Conservation (phyloP, 2,329 filamentous ascomycete genomes). For the Elsinoe necatrix region DNA sequence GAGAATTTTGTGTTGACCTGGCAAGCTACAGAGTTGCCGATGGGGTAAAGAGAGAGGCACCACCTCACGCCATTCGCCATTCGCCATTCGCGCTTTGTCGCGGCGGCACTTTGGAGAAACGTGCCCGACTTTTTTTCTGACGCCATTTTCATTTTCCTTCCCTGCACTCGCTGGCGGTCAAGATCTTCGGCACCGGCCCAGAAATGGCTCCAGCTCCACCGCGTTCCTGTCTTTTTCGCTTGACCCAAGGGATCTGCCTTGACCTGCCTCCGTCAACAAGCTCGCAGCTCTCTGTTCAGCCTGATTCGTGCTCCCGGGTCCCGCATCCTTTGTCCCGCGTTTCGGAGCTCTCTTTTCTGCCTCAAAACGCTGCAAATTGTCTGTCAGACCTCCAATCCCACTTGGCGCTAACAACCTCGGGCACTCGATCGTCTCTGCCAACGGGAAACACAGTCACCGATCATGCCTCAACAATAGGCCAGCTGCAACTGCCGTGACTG, state of each 20-base stretch:
- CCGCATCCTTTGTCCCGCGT: conserved; percentile 5
- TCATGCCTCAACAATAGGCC: conserved; percentile 36
- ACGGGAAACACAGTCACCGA: conserved; percentile 13
- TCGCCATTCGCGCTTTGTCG: background rate
- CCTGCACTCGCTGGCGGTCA: background rate
- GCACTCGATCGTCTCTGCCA: conserved; percentile 6
- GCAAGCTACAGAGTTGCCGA: conserved; percentile 14
- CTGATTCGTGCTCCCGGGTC: conserved; percentile 8
- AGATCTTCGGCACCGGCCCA: conserved; percentile 13
- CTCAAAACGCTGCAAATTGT: conserved; percentile 1
- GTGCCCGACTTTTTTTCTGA: conserved; percentile 8
- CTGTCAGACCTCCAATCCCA: background rate
- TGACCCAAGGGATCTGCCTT: background rate
- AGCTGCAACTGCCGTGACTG: background rate
- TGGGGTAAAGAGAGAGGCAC: conserved; percentile 9
- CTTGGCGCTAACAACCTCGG: conserved; percentile 11
- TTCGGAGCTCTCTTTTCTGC: conserved; percentile 11
- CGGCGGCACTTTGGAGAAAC: conserved; percentile 11
- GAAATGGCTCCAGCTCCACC: conserved; percentile 4
- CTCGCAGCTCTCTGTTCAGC: background rate
- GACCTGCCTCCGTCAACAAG: background rate
- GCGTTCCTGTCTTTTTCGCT: background rate
- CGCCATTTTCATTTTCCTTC: conserved; percentile 4
- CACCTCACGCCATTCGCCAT: background rate
- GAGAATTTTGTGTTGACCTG: conserved; percentile 14